phyloP scores from a whole-genome alignment of 768 basidiomycete species.

The Pisolithus orientalis region DNA sequence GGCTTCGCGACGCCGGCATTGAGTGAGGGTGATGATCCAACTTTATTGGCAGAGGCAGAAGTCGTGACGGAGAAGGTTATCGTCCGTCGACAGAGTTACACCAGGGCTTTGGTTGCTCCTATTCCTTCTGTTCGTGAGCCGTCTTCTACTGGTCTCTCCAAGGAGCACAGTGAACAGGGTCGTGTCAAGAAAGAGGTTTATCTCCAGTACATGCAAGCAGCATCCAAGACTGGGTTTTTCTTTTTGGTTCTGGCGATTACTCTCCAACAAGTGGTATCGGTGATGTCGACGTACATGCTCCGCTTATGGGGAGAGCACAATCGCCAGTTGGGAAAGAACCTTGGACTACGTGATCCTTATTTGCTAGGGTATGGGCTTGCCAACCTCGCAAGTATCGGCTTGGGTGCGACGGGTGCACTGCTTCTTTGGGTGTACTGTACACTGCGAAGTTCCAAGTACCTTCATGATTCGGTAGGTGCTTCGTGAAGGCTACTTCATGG shows the following conservation, averaged over 20 bases:
- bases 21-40: conserved; percentile 16
- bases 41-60: conserved; percentile 20
- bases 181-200: conserved; percentile 77
- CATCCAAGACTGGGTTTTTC: conserved; percentile 65
- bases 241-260: conserved; percentile 56
- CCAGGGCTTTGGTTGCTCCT: conserved; percentile 45
- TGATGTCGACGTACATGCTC: conserved; percentile 61
- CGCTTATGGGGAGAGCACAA: conserved; percentile 83
- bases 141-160: conserved; percentile 43
- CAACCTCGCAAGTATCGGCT: conserved; percentile 49
- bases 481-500: neutral
- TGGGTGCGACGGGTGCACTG: conserved; percentile 51
- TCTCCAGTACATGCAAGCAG: conserved; percentile 68
- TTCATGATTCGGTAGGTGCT: conserved; percentile 67
- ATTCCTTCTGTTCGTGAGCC: conserved; percentile 33
- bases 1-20: conserved; percentile 13
- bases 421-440: conserved; percentile 76
- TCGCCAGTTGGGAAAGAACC: conserved; percentile 47
- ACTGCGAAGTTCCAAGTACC: conserved; percentile 60
- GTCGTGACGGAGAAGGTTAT: conserved; percentile 53
- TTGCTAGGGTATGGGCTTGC: conserved; percentile 63
- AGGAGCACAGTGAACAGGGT: conserved; percentile 76
- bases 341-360: conserved; percentile 48
- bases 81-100: conserved; percentile 49
- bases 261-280: conserved; percentile 50